Conservation (phyloP, 2,329 filamentous ascomycete species). For the Penicillium digitatum region DNA sequence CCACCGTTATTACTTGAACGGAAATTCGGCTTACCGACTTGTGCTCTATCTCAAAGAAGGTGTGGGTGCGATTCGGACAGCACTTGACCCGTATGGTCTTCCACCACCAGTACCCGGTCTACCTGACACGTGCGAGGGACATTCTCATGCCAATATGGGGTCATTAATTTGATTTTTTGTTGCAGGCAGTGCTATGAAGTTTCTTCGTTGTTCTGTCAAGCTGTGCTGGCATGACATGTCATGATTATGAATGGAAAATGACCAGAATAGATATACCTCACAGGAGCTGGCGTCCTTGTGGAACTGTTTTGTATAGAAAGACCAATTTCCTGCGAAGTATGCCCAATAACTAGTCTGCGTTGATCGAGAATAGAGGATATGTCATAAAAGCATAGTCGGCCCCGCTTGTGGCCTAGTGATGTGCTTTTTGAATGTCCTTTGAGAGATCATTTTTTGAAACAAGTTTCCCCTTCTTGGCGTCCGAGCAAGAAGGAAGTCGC, state of each 20-base stretch:
- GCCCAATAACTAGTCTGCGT: neutral
- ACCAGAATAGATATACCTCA: constrained; percentile 19
- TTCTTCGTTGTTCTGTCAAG: neutral
- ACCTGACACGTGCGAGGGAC: neutral
- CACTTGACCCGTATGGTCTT: constrained; percentile 33
- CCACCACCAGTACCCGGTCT: constrained; percentile 14
- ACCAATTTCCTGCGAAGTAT: neutral
- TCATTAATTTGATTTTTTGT: constrained; percentile 5
- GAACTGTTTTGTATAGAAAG: neutral
- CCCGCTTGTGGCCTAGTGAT: neutral
- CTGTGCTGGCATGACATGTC: constrained; percentile 12
- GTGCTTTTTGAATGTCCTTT: too few relatives aligned
- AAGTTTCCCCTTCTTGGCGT: too few relatives aligned
- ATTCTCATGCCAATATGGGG: constrained; percentile 6
- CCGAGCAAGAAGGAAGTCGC: too few relatives aligned
- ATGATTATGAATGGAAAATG: constrained; percentile 21
- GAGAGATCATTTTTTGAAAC: too few relatives aligned
- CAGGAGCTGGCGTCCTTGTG: constrained; percentile 12
- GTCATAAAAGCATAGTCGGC: neutral
- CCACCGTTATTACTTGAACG: constrained; percentile 93
- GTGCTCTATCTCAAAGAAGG: constrained; percentile 72
- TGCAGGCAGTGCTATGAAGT: neutral
- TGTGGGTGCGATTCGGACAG: constrained; percentile 43
- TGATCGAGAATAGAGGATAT: neutral
- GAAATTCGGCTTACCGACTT: constrained; percentile 87